Evolutionary conservation across 257 asterid genomes (phyloP).

Genomic region (Salvia splendens): DNA sequence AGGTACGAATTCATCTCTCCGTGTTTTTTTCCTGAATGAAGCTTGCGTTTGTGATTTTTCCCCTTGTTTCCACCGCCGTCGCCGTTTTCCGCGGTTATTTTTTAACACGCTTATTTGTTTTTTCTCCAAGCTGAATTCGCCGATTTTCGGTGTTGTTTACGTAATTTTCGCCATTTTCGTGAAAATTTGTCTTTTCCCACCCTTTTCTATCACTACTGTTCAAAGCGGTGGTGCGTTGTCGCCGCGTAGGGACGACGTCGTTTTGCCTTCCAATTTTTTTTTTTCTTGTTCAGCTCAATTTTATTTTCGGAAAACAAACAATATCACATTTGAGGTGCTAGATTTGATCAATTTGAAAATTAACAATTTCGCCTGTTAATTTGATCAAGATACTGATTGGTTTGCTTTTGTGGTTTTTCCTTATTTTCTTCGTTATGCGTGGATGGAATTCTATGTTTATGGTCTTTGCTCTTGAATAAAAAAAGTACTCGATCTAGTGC

Average conservation of each 20-base stretch:
- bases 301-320: background rate
- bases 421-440: constrained; percentile 24
- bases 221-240: constrained; percentile 35
- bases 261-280: background rate
- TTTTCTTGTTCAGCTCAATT: background rate
- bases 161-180: constrained; percentile 8
- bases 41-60: background rate
- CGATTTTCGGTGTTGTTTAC: constrained; percentile 18
- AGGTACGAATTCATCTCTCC: constrained; percentile 46
- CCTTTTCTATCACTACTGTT: background rate
- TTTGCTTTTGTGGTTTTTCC: constrained; percentile 19
- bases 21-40: background rate
- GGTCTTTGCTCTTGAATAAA: constrained; percentile 43
- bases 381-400: constrained; percentile 43
- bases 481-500: constrained; percentile 43
- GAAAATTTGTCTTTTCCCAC: constrained; percentile 3
- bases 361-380: too few relatives aligned
- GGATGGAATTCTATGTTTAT: constrained; percentile 36
- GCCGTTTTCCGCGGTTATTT: constrained; percentile 1
- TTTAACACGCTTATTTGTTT: background rate
- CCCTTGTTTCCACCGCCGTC: background rate
- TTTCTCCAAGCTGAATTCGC: background rate
- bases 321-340: background rate
- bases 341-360: background rate
- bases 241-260: constrained; percentile 41